Base-by-base conservation (phyloP, 2,329 filamentous ascomycete species). In the Annulohypoxylon truncatum region DNA sequence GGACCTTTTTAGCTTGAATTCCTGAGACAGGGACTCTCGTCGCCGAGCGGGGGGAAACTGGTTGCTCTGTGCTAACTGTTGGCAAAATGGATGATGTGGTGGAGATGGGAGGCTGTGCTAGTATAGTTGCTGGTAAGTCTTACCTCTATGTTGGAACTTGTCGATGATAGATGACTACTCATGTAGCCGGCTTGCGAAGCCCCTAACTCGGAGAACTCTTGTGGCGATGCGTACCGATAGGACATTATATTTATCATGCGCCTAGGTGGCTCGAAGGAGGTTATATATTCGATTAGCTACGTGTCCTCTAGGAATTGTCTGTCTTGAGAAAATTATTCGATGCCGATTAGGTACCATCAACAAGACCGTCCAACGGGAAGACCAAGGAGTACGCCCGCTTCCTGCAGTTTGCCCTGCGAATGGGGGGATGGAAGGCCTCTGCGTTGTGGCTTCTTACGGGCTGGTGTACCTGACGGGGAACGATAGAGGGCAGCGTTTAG, bases 211-310 rank as follows among this genome's bases (percentile, higher is more conserved):
- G 77, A 72, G 72, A 77, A 77, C 73, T 77, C 78, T 56, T 77
- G 77, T 68, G 81, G 78, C 63, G 80, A 77, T 48, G 82, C 80
- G 72, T 85, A 85, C 68, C 83, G 82, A 73, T 84, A 83, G 68
- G 84, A 79, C 82, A 85, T 85, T 72, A 78, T 79, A 66, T 78
- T 76, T 75, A 78, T 79, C 77, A 80, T 80, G 70, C 70, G 76
- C 70, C 67, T 72, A 68, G 74, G 61, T 56, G 72, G 64, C 56
- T 72, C 66, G 66, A 72, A 69, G 56, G 72, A 68, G 71, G 13
- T 42, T 74, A 72, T 68, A 72, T 42, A 70, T 68, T 69, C 61
- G 72, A 73, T 69, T 74, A 63, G 69, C 73, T 71, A 64, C 72
- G 68, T 71, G 72, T 29, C 71, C 77, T 74, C 77, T 67, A 64